Base-by-base conservation (phyloP, 176 grass and related monocot species). In the Melocanna baccifera region DNA sequence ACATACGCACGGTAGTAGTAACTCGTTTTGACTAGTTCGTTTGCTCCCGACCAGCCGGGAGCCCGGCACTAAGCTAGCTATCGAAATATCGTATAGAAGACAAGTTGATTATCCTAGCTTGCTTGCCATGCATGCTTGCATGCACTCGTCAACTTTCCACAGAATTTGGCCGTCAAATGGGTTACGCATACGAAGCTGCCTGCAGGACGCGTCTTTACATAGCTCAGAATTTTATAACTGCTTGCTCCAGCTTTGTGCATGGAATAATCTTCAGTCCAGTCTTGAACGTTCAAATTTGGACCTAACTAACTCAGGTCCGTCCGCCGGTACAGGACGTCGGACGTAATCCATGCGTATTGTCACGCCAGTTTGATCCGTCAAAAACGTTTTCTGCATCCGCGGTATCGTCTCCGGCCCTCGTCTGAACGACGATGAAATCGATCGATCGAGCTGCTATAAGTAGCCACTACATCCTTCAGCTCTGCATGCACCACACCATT, bases 331-430 rank as follows among this genome's bases (percentile, higher is more conserved):
- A 55, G 6, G 52, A 13, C 52, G 2, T 57, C 14, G 1, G 0
- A 10, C 6, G 55, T 11, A 23, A 23, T 58, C 9, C 55, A 58
- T 23, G 22, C 9, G 3, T 58, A 23, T 23, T n/a, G 53, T n/a
- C 22, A 57, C 53, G 39, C 72, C 25, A 37, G 48, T 23, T 75
- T 32, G 25, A 61, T 43, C 75, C 75, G 75, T 77, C 75, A 77
- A 62, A 41, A 61, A 62, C 55, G 55, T 43, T 75, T 13, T 34
- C 12, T 36, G 29, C 4, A 43, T 12, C 4, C 7, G 36, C 18
- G 8, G 3, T 9, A 56, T 56, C 18, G 52, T 19, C 46, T 22
- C 7, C 19, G 22, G n/a, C n/a, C n/a, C n/a, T 62, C 58, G 6
- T 47, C 46, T 47, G 46, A 14, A 5, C 15, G 15, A n/a, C 20